phyloP scores from a whole-genome alignment of 2,329 filamentous ascomycete genomes.

The Fusarium mexicanum region DNA sequence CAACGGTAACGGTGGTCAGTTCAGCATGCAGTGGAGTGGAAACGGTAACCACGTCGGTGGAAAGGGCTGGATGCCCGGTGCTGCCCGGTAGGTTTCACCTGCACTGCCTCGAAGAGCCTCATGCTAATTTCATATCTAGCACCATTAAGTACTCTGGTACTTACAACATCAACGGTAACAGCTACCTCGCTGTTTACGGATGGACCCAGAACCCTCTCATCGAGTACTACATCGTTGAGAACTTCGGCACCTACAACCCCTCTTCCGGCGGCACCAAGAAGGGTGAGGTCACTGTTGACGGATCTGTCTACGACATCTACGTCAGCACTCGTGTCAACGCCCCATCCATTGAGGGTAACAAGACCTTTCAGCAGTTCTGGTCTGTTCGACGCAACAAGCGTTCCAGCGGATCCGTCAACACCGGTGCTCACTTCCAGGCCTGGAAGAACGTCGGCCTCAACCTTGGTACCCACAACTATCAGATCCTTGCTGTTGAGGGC shows the following conservation, averaged over 20 bases:
- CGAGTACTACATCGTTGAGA: slow-evolving; percentile 54
- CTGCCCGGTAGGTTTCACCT: slow-evolving; percentile 43
- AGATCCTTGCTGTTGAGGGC: slow-evolving; percentile 65
- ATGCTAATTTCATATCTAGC: slow-evolving; percentile 8
- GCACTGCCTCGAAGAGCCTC: neutral
- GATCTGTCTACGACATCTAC: slow-evolving; percentile 51
- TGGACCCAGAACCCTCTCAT: slow-evolving; percentile 52
- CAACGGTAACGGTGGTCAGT: slow-evolving; percentile 55
- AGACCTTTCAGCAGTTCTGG: slow-evolving; percentile 64
- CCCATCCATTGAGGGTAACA: slow-evolving; percentile 60
- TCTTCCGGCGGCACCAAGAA: slow-evolving; percentile 45
- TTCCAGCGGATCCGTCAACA: slow-evolving; percentile 59
- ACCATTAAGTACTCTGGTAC: slow-evolving; percentile 44
- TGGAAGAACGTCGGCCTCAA: slow-evolving; percentile 60
- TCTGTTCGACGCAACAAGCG: slow-evolving; percentile 61
- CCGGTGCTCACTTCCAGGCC: slow-evolving; percentile 61
- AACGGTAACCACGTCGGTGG: slow-evolving; percentile 42
- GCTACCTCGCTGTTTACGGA: slow-evolving; percentile 52
- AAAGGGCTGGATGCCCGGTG: slow-evolving; percentile 40
- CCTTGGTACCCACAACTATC: slow-evolving; percentile 61
- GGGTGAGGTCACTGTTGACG: slow-evolving; percentile 50
- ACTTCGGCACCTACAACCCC: slow-evolving; percentile 48
- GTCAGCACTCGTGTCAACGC: slow-evolving; percentile 51
- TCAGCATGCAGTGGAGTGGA: slow-evolving; percentile 56
- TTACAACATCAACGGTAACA: slow-evolving; percentile 49